Conservation (phyloP, 345 rosid species). For the Laguncularia racemosa region DNA sequence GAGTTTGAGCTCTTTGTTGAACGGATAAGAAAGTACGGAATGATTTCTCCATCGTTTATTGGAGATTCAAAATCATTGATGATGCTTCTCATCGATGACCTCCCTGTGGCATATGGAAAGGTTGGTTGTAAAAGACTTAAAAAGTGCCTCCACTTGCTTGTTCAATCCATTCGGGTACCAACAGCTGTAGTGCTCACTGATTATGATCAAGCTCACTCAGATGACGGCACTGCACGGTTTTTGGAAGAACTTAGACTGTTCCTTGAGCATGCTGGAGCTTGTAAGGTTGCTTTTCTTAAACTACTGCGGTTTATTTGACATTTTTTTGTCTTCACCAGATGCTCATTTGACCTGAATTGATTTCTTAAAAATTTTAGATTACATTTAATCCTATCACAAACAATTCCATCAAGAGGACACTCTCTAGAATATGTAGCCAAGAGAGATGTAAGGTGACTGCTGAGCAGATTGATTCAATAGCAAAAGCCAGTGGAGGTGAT, state of each 20-base stretch:
- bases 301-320: conserved; percentile 12
- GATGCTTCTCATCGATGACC: conserved; percentile 83
- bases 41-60: conserved; percentile 38
- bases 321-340: conserved; percentile 7
- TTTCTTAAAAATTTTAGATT: conserved; percentile 44
- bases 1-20: conserved; percentile 81
- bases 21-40: conserved; percentile 62
- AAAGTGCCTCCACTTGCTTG: conserved; percentile 65
- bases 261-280: conserved; percentile 78
- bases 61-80: conserved; percentile 28
- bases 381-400: conserved; percentile 80
- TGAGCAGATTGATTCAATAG: conserved; percentile 67
- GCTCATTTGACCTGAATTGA: conserved; percentile 16
- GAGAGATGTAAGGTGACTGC: conserved; percentile 48
- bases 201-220: conserved; percentile 46
- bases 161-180: conserved; percentile 57
- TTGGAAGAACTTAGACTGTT: conserved; percentile 59
- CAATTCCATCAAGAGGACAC: conserved; percentile 67
- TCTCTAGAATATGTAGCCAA: conserved; percentile 64
- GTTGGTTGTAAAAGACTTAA: conserved; percentile 60
- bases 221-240: conserved; percentile 34
- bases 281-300: conserved; percentile 53
- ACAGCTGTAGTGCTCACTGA: conserved; percentile 65
- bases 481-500: conserved; percentile 88
- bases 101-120: conserved; percentile 67